Conservation (phyloP, 73 alveolate species). For the Tetrahymena thermophila region DNA sequence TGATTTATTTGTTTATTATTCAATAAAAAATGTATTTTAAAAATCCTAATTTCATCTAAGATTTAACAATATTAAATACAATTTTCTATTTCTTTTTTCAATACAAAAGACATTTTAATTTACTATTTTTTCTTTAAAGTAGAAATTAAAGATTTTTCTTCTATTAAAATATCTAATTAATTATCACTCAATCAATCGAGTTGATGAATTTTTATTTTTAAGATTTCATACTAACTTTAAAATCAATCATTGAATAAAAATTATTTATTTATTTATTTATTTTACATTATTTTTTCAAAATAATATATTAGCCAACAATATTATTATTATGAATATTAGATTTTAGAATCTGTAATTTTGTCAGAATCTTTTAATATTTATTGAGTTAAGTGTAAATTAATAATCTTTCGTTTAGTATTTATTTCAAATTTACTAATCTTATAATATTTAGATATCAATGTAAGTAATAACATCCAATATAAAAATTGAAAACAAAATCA, state of each 20-base stretch:
- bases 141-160: not conserved
- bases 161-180: not conserved
- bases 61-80: too few relatives aligned
- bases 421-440: not conserved
- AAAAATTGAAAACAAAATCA: not conserved
- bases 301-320: not conserved
- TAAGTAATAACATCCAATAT: not conserved
- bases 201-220: too few relatives aligned
- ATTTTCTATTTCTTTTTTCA: too few relatives aligned
- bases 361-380: not conserved
- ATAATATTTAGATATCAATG: not conserved
- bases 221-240: too few relatives aligned
- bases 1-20: too few relatives aligned
- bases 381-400: not conserved
- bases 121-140: not conserved
- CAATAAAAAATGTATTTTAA: not conserved
- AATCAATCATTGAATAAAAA: too few relatives aligned
- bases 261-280: too few relatives aligned
- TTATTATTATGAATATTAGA: too few relatives aligned
- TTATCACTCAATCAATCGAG: too few relatives aligned
- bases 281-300: not conserved
- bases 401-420: too few relatives aligned
- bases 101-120: too few relatives aligned
- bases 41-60: not conserved
- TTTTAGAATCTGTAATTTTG: not conserved